Evolutionary conservation across 164 flowering plant species (phyloP), one percentile per base, ranked within the genome.

Genomic region (Malania oleifera): DNA sequence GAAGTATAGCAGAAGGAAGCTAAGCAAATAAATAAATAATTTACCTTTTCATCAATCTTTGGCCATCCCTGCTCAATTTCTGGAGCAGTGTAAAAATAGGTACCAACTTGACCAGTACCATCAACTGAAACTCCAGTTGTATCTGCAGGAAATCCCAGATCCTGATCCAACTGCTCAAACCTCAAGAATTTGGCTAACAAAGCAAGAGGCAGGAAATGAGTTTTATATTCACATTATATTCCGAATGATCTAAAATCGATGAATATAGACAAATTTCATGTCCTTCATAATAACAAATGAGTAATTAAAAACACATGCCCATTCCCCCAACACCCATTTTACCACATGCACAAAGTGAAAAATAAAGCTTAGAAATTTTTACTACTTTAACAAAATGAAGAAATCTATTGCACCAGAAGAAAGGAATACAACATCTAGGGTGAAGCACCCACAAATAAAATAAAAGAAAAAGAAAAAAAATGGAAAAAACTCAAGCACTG

Each of bases 51-150:
- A 80, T 93, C 79, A 70, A 93, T 90, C 75, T 87, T 91, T 49
- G 95, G 96, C 97, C 98, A 93, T 28, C 86, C 87, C 75, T 93
- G 98, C 82, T 90, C 98, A 77, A 93, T 86, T 77, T 93, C 98
- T 35, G 98, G 98, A 24, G 98, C 98, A 60, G 98, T 87, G 63
- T 93, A 93, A 69, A 93, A 90, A 57, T 87, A 86, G 40, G 98
- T 93, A 50, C 98, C 98, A 65, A 89, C 80, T 82, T 82, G 89
- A 71, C 98, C 98, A 54, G 98, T 93, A 54, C 98, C 87, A 71
- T 93, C 98, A 59, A 73, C 35, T 46, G 96, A 85, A 65, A 80
- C 74, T 63, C 90, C 97, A 65, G 72, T 54, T 46, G 83, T 61
- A 65, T 87, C 96, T 12, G 75, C 41, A 38, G 90, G 79, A 50